These are phyloP conservation scores for Sporothrix euskadiensis DNA, from an alignment of 2,329 filamentous ascomycete species.

Conservation along the genomic window DNA sequence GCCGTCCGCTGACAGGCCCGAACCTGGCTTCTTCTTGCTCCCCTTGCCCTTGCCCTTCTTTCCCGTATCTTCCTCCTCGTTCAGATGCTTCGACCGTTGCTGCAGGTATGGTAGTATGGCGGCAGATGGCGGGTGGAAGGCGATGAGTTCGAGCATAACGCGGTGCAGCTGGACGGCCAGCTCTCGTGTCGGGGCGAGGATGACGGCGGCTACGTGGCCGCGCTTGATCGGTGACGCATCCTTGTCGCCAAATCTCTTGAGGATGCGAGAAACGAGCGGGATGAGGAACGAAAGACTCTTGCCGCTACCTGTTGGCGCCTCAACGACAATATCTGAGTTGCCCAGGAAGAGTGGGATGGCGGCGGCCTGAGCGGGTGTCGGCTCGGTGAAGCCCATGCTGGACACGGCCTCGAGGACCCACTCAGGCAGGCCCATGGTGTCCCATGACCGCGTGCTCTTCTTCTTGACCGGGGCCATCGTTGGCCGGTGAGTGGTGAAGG, in stretches of 20 bases:
- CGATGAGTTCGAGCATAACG: conserved; percentile 73
- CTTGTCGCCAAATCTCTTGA: conserved; percentile 54
- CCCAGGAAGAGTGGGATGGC: conserved; percentile 84
- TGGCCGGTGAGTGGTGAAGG: background rate
- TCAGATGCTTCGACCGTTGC: conserved; percentile 34
- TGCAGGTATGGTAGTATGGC: conserved; percentile 59
- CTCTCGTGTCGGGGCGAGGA: conserved; percentile 91
- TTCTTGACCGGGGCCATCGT: conserved; percentile 40
- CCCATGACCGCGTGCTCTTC: conserved; percentile 61
- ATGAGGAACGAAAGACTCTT: conserved; percentile 84
- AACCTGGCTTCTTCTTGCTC: conserved; percentile 38
- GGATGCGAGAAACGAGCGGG: conserved; percentile 76
- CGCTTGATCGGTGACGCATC: conserved; percentile 69
- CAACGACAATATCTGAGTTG: conserved; percentile 90
- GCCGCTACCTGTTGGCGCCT: conserved; percentile 74
- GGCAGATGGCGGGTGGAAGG: conserved; percentile 80
- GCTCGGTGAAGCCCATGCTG: conserved; percentile 72
- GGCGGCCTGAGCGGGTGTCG: conserved; percentile 89
- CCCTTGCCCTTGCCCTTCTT: conserved; percentile 41
- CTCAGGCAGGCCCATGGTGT: conserved; percentile 68
- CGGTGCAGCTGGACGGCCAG: conserved; percentile 86
- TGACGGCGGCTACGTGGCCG: conserved; percentile 85
- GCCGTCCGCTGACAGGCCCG: conserved; percentile 30
- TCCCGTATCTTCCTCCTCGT: background rate
- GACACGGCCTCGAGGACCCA: conserved; percentile 85